Evolutionary conservation across 169 alveolate species (phyloP), one percentile per base, ranked within the genome.

Genomic region (Eimeria necatrix): DNA sequence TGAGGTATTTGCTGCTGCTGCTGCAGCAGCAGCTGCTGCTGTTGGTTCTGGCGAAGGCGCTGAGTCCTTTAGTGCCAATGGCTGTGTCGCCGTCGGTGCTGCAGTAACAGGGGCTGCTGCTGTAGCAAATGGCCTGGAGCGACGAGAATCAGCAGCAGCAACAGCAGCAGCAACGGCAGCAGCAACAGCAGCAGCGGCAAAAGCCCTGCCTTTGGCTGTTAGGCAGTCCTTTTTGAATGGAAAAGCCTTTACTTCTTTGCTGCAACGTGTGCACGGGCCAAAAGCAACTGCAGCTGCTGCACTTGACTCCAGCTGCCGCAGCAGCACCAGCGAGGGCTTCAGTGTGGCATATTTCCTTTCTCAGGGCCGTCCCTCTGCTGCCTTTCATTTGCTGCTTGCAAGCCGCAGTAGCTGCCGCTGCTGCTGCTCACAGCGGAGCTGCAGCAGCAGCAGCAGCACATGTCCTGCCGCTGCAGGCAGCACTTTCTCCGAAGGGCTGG

Each of bases 291-390:
- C n/a, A 1, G n/a, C 49, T 6, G 48, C 22, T 83, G 52, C 60
- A 16, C 49, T 7, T 80, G 46, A 46, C 64, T 3, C 16, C 9
- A 41, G 53, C 49, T n/a, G n/a, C 49, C 18, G 53, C 56, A 73
- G 84, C 85, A 56, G 64, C 14, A 56, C 41, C 88, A 68, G 70
- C 46, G 97, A 95, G 12, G 95, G 95, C 48, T 88, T 96, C 83
- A 97, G 97, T 22, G 95, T 95, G 18, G 86, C 96, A 24, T 95
- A 97, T 52, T 96, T 85, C 68, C 92, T 97, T 61, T 41, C 71
- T 26, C 92, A 60, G 32, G 80, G 78, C 24, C 95, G 95, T 51
- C 71, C 89, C n/a, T 24, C 78, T 46, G 74, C 92, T 84, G 95
- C 83, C 22, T 68, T 76, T 16, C 78, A 84, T 48, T 59, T 60